phyloP scores from a whole-genome alignment of 148 eudicot genomes.

The Rheum nobile region DNA sequence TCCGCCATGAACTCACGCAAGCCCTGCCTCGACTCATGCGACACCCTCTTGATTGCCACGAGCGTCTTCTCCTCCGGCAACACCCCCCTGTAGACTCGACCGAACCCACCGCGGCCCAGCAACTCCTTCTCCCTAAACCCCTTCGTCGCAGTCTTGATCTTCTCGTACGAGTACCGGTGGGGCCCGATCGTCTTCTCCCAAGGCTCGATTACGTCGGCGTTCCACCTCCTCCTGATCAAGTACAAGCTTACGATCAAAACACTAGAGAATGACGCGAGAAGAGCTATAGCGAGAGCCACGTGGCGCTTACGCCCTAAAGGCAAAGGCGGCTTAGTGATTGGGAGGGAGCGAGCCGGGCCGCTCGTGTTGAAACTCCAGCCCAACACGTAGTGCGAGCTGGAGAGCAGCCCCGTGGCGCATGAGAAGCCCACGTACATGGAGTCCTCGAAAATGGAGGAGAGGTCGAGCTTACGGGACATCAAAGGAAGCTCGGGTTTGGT shows the following conservation, averaged over 20 bases:
- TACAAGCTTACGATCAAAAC: too few relatives aligned
- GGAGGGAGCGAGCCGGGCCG: constrained; percentile 11
- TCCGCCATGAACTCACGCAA: too few relatives aligned
- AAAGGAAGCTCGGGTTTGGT: neutral
- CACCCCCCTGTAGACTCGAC: constrained; percentile 13
- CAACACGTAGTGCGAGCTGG: constrained; percentile 10
- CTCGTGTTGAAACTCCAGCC: constrained; percentile 16
- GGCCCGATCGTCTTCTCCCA: too few relatives aligned
- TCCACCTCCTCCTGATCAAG: too few relatives aligned
- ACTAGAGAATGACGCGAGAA: too few relatives aligned
- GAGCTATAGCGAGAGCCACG: neutral
- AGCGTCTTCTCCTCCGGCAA: too few relatives aligned
- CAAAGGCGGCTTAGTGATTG: neutral
- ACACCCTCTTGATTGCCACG: too few relatives aligned
- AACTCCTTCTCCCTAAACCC: constrained; percentile 6
- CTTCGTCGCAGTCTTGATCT: too few relatives aligned
- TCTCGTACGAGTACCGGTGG: too few relatives aligned
- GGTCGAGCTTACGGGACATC: constrained; percentile 4
- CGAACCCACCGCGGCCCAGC: constrained; percentile 15
- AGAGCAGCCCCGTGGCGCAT: constrained; percentile 9
- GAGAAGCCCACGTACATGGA: constrained; percentile 15
- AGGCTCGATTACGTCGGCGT: too few relatives aligned
- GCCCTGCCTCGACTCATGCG: too few relatives aligned
- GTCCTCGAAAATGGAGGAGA: constrained; percentile 8
- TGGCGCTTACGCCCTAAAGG: neutral